Conservation (phyloP, 768 basidiomycete genomes). For the Asterophora lycoperdoides region DNA sequence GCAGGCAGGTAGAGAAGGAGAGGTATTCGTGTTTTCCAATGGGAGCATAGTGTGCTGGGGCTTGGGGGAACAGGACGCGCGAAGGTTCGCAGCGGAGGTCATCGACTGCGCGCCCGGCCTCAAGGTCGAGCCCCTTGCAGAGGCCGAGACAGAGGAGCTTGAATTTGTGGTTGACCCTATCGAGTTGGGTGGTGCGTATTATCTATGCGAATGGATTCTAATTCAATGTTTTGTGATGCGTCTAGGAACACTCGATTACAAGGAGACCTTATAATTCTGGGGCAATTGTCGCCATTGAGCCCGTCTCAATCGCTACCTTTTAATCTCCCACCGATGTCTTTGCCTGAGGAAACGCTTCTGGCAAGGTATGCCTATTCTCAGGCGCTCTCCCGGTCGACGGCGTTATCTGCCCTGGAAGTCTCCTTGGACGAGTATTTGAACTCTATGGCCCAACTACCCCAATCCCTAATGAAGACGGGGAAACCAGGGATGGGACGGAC, state of each 20-base stretch:
- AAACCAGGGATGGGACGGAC: constrained; percentile 78
- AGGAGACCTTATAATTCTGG: constrained; percentile 89
- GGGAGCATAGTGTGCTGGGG: constrained; percentile 94
- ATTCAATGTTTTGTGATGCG: constrained; percentile 10
- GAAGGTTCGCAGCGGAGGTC: constrained; percentile 60
- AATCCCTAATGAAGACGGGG: constrained; percentile 70
- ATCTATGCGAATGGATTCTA: constrained; percentile 6
- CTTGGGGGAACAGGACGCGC: constrained; percentile 69
- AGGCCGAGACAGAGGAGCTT: constrained; percentile 82
- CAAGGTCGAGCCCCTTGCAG: constrained; percentile 60
- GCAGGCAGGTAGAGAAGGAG: constrained; percentile 55
- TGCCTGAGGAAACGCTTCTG: constrained; percentile 69
- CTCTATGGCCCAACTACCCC: constrained; percentile 76
- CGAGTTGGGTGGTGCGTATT: constrained; percentile 57
- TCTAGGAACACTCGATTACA: constrained; percentile 79
- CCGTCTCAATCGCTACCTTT: constrained; percentile 41
- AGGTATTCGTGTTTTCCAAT: constrained; percentile 85
- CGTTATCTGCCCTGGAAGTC: constrained; percentile 82
- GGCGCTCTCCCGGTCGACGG: constrained; percentile 84
- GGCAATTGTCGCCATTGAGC: constrained; percentile 59
- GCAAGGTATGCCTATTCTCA: constrained; percentile 92
- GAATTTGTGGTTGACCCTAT: constrained; percentile 90
- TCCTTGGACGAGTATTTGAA: constrained; percentile 80
- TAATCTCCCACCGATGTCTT: constrained; percentile 46
- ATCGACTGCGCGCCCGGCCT: constrained; percentile 48